Evolutionary conservation across 1,284 basidiomycete species (phyloP).

Genomic region (Schizophyllum commune): DNA sequence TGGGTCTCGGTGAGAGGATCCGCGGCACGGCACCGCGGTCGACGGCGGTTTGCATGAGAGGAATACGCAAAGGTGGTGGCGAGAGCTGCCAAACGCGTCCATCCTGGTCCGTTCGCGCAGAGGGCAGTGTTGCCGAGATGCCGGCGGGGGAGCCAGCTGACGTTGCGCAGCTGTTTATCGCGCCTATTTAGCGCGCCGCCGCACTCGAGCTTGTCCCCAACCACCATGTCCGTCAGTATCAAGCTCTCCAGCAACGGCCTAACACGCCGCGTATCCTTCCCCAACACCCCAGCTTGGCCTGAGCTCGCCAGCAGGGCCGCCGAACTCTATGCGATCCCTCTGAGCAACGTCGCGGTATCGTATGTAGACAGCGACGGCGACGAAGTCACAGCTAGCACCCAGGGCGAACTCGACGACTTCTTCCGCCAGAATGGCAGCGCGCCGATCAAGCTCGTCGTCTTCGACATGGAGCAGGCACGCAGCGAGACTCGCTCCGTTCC

Average conservation of each 20-base stretch:
- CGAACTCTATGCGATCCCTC: constrained; percentile 47
- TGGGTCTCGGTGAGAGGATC: no score
- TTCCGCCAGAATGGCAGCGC: constrained; percentile 37
- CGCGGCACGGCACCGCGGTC: no score
- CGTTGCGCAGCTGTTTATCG: neutral
- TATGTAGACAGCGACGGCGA: constrained; percentile 66
- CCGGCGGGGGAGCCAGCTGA: neutral
- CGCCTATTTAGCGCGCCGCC: constrained; percentile 6
- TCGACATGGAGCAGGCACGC: constrained; percentile 44
- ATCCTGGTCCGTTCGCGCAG: constrained; percentile 11
- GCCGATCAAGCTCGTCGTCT: constrained; percentile 52
- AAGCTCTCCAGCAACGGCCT: constrained; percentile 44
- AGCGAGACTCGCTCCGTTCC: constrained; percentile 25
- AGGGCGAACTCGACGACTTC: constrained; percentile 61
- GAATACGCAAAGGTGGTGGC: no score
- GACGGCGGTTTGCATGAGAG: no score
- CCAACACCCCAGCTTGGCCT: constrained; percentile 43
- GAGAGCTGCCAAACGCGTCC: neutral
- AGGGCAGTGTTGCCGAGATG: constrained; percentile 1
- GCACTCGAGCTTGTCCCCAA: neutral
- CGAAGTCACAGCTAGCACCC: constrained; percentile 63
- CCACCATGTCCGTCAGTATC: constrained; percentile 40
- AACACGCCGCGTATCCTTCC: constrained; percentile 54
- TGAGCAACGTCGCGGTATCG: constrained; percentile 50
- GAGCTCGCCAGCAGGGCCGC: constrained; percentile 48